Base-by-base conservation (phyloP, 768 basidiomycete species). In the Cubamyces lactineus region DNA sequence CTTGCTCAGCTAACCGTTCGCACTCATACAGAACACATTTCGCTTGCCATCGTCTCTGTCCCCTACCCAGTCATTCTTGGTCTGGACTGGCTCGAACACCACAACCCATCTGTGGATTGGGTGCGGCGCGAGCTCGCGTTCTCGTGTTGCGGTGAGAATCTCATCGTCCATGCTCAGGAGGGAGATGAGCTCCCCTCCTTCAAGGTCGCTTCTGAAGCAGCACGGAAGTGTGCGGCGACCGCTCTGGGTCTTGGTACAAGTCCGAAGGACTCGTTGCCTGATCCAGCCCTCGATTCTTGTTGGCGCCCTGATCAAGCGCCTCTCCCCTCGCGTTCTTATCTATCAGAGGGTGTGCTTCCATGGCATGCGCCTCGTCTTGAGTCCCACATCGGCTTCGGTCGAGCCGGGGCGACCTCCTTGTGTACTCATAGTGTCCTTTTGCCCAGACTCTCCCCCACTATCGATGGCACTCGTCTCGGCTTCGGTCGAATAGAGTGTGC, bases 21-120 rank as follows among this genome's bases (percentile, higher is more conserved):
- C 17, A 46, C 66, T 38, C 76, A 72, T 55, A 54, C 57, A 3
- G 76, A 79, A 67, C 53, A 34, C 19, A 43, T 72, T 39, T 26
- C 65, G 8, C 65, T 79, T 1, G 68, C 54, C 48, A 67, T 78
- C 15, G 71, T 78, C 26, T 67, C 75, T 15, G 70, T 76, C 38
- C 53, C 59, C 1, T 73, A 70, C 51, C 76, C 78, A 42, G 49
- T 79, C 16, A 73, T 77, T 58, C 67, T 78, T 34, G 77, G 76
- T 26, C 68, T 77, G 16, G 70, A 76, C 58, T 79, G 77, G 78
- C 75, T 78, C 39, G 42, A 51, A 3, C 68, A 61, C 42, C 73
- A 78, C 57, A 78, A 77, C 61, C 77, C 76, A 7, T 39, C 40
- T 38, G 71, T 78, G 41, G 73, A 79, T 61, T 79, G 76, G 76